Base-by-base conservation (phyloP, 139 green algal genomes). In the Chlorella sp. region DNA sequence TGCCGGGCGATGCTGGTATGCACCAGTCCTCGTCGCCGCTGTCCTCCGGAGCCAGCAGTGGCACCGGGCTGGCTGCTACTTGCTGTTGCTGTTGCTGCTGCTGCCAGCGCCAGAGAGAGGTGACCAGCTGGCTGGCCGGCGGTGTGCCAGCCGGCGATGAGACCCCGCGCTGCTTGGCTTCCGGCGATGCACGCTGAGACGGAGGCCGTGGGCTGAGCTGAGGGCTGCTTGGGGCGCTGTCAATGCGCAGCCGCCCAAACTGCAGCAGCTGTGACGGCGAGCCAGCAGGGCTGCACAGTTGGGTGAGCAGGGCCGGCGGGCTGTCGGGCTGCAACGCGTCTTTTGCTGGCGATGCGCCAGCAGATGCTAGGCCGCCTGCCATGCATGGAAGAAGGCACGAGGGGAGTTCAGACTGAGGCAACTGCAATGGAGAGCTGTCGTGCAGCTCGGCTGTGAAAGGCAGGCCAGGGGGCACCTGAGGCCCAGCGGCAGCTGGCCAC, bases 41-140 rank as follows among this genome's bases (percentile, higher is more conserved):
- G 56, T 4, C 41, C 39, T 4, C 41, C 39, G 41, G 18, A 26
- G 41, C 71, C 15, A 60, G 63, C 65, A 39, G 65, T 32, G 34
- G 65, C 65, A 26, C 36, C 3, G 68, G 68, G 17, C 28, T n/a
- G 4, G 68, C 17, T 56, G 68, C 36, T 32, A 7, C 3, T 36
- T 30, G 18, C 36, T 47, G 68, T 36, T 47, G 34, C 68, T 38
- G 70, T 5, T 38, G 26, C 26, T 76, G 39, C 70, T 76, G 70
- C 70, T 76, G 70, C 70, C 70, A 78, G 15, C 70, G 39, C 70
- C 70, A 60, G 39, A 60, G 70, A 0, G 70, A 78, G 26, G 28
- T 56, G 3, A 30, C 70, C 41, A 25, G 70, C 70, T 78, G 70
- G 39, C 70, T 78, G 38, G 70, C 26, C 39, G 39, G 39, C 36